phyloP scores from a whole-genome alignment of 176 grass and related monocot genomes.

The Eragrostis curvula region DNA sequence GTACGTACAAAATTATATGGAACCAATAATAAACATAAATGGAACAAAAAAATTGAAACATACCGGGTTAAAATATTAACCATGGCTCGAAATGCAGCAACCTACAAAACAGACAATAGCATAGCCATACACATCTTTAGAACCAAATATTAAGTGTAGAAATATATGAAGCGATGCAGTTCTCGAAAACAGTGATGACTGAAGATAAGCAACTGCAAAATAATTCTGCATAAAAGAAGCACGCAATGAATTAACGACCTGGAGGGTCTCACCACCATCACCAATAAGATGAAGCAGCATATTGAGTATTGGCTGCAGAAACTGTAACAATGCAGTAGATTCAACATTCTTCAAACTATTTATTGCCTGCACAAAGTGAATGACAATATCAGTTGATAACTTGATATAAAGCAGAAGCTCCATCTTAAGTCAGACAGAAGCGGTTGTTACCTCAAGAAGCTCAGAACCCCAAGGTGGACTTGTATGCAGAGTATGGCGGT shows the following conservation, averaged over 20 bases:
- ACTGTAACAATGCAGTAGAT: constrained; percentile 84
- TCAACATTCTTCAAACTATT: constrained; percentile 99
- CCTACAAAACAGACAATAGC: constrained; percentile 49
- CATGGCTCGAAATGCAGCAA: constrained; percentile 99
- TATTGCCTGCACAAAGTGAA: constrained; percentile 73
- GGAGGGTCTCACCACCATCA: constrained; percentile 99
- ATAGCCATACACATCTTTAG: neutral
- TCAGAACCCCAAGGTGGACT: constrained; percentile 99
- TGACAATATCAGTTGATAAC: constrained; percentile 20
- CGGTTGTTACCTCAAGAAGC: constrained; percentile 86
- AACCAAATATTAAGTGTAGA: constrained; percentile 32
- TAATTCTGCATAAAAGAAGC: constrained; percentile 36
- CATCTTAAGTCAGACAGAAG: constrained; percentile 24
- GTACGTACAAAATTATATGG: constrained; percentile 24
- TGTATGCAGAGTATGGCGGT: constrained; percentile 93
- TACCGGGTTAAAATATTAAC: constrained; percentile 99
- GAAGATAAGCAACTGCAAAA: constrained; percentile 28
- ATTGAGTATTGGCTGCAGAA: constrained; percentile 97
- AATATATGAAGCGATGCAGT: constrained; percentile 29
- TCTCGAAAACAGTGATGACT: neutral
- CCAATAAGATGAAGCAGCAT: constrained; percentile 99
- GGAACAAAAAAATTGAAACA: constrained; percentile 23
- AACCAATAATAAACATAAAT: constrained; percentile 20
- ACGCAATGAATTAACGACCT: constrained; percentile 63
- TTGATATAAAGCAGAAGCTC: constrained; percentile 29